Base-by-base conservation (phyloP, 140 eudicot genomes). In the Erigeron philadelphicus region DNA sequence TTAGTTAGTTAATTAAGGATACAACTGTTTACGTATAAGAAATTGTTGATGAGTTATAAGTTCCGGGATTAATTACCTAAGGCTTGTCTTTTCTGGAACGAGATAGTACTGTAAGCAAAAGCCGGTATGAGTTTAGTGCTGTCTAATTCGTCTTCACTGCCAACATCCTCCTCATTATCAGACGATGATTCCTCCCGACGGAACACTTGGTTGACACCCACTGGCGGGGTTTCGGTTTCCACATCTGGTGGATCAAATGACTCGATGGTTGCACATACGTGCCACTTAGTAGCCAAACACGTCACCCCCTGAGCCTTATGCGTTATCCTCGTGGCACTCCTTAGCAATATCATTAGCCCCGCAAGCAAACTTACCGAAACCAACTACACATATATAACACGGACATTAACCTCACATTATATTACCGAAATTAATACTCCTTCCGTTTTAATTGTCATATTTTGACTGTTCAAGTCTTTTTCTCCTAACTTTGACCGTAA, bases 221-320 rank as follows among this genome's bases (percentile, higher is more conserved):
- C 65, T 0, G 81, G 79, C 17, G 95, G 90, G 31, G 90, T 79
- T 65, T 84, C 98, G 0, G 83, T 79, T 61, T 85, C 97, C 4
- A 44, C 61, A 9, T 88, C 95, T 0, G 76, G 81, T 63, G 90
- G n/a, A 4, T 81, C 89, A 64, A 87, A 93, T 0, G 90, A 78
- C 74, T 85, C 92, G 8, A 89, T 83, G 53, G 97, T 85, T 38
- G 97, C 90, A 75, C 95, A 85, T 25, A 83, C 97, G 35, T 93
- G 95, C 99, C 99, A 93, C 81, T 87, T 89, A 59, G 99, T 73
- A 54, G 96, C 96, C 4, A 93, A 82, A 78, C 80, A 70, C 2
- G 99, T 93, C 56, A 93, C 92, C 0, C 86, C 88, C 56, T 79
- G 97, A 17, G 96, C 99, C 79, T 85, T 93, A 70, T 93, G 99